A percentile compares a stretch with the other conserved stretches of the same genome.
Evolutionary conservation across 1,284 basidiomycete genomes (phyloP).

Genomic region (Rhodotorula sp.): DNA sequence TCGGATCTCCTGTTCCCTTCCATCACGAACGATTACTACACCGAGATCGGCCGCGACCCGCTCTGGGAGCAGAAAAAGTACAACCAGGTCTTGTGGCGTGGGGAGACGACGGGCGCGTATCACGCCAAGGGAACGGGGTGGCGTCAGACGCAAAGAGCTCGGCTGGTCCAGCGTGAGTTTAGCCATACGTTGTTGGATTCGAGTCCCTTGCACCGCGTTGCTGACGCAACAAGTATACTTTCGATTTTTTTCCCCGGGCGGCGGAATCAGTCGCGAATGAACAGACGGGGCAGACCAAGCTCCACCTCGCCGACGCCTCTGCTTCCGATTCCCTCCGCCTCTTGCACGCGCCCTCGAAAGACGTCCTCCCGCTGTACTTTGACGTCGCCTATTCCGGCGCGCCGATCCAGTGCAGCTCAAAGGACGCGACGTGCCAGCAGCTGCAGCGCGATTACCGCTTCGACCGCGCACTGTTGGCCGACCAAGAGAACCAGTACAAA

Average conservation of each 20-base stretch:
- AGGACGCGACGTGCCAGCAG: constrained; percentile 25
- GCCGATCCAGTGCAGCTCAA: constrained; percentile 28
- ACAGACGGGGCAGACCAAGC: background rate
- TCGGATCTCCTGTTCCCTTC: constrained; percentile 42
- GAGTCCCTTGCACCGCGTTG: background rate
- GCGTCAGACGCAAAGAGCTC: constrained; percentile 25
- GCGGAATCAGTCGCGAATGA: constrained; percentile 13
- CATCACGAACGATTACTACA: constrained; percentile 40
- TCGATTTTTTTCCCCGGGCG: background rate
- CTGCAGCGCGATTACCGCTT: constrained; percentile 22
- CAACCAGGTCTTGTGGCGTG: constrained; percentile 49
- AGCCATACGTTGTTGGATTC: background rate
- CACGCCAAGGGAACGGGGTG: constrained; percentile 21
- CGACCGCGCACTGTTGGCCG: constrained; percentile 4
- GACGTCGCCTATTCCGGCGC: constrained; percentile 31
- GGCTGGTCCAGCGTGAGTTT: constrained; percentile 29
- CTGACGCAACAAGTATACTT: background rate
- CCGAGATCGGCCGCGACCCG: constrained; percentile 36
- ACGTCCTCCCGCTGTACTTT: constrained; percentile 24
- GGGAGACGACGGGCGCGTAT: constrained; percentile 49
- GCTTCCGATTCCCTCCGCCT: constrained; percentile 23
- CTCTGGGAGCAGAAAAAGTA: constrained; percentile 51
- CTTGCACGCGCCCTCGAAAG: background rate
- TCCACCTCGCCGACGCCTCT: constrained; percentile 21
- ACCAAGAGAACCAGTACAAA: constrained; percentile 42